Conservation (phyloP, 2,329 filamentous ascomycete species). For the Cladophialophora carrionii region DNA sequence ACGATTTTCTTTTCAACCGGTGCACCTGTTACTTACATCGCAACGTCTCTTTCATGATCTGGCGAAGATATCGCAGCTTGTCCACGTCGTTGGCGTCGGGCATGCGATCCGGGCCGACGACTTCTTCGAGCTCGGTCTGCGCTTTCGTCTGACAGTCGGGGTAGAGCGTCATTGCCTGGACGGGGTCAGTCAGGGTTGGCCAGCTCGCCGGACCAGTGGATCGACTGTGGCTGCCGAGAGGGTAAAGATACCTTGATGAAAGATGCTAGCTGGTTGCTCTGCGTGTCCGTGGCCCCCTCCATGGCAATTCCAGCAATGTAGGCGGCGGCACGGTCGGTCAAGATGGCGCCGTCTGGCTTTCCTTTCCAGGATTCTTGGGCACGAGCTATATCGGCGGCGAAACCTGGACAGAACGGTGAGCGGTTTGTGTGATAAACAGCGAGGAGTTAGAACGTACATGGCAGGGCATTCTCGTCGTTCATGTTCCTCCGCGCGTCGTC, state of each 20-base stretch:
- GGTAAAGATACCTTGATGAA: slow-evolving; percentile 46
- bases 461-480: neutral
- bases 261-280: slow-evolving; percentile 52
- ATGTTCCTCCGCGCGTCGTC: slow-evolving; percentile 2
- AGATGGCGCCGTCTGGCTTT: slow-evolving; percentile 28
- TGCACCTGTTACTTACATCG: slow-evolving; percentile 53
- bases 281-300: slow-evolving; percentile 53
- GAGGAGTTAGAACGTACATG: neutral
- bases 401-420: slow-evolving; percentile 1
- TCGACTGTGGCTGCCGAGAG: neutral
- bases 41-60: slow-evolving; percentile 60
- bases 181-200: slow-evolving; percentile 6
- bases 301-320: slow-evolving; percentile 47
- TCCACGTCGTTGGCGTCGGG: slow-evolving; percentile 56
- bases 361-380: slow-evolving; percentile 28
- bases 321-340: slow-evolving; percentile 29
- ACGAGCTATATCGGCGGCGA: slow-evolving; percentile 24
- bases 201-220: too few species aligned
- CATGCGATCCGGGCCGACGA: slow-evolving; percentile 50
- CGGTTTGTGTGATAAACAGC: too few species aligned
- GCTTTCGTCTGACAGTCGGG: slow-evolving; percentile 52
- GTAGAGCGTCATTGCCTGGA: slow-evolving; percentile 54
- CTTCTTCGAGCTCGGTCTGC: slow-evolving; percentile 54
- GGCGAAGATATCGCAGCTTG: slow-evolving; percentile 57
- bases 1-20: too few species aligned